Percentiles rank a stretch among this genome's conserved stretches.
Conservation (phyloP, 306 rosid species). For the Cotoneaster glaucophyllus region DNA sequence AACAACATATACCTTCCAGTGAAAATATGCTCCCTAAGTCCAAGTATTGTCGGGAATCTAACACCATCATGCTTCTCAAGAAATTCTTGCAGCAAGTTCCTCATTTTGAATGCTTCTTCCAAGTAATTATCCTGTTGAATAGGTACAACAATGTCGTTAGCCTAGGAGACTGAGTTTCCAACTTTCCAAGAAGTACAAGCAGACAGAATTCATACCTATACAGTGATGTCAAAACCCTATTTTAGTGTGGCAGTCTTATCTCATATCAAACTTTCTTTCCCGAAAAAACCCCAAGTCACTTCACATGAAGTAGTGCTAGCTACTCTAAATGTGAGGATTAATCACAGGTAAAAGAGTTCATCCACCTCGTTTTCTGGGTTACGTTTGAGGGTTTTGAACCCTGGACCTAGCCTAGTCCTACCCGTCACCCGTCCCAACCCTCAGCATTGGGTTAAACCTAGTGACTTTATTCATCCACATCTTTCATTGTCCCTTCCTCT, state of each 20-base stretch:
- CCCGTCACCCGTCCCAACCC: too few relatives aligned
- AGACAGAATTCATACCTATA: background rate
- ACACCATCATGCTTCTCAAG: conserved; percentile 53
- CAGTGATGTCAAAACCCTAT: background rate
- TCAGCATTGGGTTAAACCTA: background rate
- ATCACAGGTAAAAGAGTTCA: background rate
- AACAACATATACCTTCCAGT: conserved; percentile 74
- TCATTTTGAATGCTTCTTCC: conserved; percentile 99
- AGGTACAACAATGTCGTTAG: conserved; percentile 13
- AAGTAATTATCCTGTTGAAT: conserved; percentile 78
- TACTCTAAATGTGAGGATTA: background rate
- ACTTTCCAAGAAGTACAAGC: background rate
- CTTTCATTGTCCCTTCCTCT: background rate
- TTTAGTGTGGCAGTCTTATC: background rate
- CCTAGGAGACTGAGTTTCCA: background rate
- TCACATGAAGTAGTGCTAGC: background rate
- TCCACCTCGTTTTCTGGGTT: background rate
- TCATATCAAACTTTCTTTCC: background rate
- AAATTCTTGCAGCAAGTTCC: conserved; percentile 91
- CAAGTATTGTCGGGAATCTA: conserved; percentile 81
- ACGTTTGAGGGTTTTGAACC: too few relatives aligned
- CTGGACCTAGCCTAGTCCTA: too few relatives aligned
- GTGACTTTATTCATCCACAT: background rate
- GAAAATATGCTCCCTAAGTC: conserved; percentile 94
- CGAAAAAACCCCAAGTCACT: background rate